phyloP scores from a whole-genome alignment of 2,329 filamentous ascomycete genomes.

The Cryphonectria nitschkei region DNA sequence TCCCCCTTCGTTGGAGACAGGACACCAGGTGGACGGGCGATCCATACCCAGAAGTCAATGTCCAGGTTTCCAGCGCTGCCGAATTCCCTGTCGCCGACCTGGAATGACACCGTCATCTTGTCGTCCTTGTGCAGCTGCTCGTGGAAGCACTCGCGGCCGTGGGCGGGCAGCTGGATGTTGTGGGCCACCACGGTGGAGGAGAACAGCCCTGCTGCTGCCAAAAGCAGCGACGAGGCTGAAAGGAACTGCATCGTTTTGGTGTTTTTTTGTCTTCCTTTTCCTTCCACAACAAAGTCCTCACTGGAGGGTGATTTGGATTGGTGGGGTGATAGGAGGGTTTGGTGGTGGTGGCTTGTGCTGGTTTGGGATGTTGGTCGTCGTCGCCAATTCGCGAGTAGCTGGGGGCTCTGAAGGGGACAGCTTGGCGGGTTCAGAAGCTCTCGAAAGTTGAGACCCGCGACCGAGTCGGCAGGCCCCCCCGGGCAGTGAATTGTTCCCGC shows the following conservation, averaged over 20 bases:
- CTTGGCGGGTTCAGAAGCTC: constrained; percentile 29
- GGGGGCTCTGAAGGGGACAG: constrained; percentile 24
- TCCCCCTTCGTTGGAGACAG: not conserved
- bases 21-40: constrained; percentile 20
- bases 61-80: constrained; percentile 92
- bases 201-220: constrained; percentile 56
- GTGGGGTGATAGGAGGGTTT: constrained; percentile 20
- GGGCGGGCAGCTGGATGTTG: constrained; percentile 93
- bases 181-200: constrained; percentile 74
- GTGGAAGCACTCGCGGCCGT: constrained; percentile 97
- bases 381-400: constrained; percentile 9
- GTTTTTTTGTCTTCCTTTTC: constrained; percentile 15
- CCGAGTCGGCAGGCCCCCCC: constrained; percentile 24
- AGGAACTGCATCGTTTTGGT: constrained; percentile 46
- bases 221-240: constrained; percentile 44
- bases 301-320: not conserved
- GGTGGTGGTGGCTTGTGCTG: constrained; percentile 23
- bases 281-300: not conserved
- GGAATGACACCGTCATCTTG: constrained; percentile 98
- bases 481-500: constrained; percentile 17
- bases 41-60: constrained; percentile 93
- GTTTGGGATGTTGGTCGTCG: constrained; percentile 21
- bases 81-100: constrained; percentile 96
- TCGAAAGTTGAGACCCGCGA: constrained; percentile 19
- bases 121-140: constrained; percentile 91